Base-by-base conservation (phyloP, 2,329 filamentous ascomycete species). In the Chrysoporthe cubensis region DNA sequence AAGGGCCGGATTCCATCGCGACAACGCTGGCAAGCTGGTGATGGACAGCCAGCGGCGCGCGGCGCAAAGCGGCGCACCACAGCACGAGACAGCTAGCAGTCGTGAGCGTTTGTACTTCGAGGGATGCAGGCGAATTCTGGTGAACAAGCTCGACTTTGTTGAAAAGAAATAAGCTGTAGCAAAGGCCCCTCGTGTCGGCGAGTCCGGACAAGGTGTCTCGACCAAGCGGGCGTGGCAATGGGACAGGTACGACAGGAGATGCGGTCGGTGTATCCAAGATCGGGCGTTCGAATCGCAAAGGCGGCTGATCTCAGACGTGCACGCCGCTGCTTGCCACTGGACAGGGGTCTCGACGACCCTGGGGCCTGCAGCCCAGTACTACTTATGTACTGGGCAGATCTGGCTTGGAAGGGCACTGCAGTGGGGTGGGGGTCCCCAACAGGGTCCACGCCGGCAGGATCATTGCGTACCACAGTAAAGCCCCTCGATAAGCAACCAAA, bases 1-100 rank as follows among this genome's bases (percentile, higher is more conserved):
- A 65, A 68, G 62, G 68, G 66, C 68, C 62, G 60, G 40, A 62
- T 62, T 62, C 68, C 68, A 69, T 69, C 58, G 54, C 68, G 60
- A 52, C 60, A 34, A 40, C 42, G 32, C 42, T 58, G 43, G 46
- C 11, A 46, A 21, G 68, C 62, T 43, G 65, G 56, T 56, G 43
- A 57, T 34, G 65, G 50, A 62, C 58, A 65, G 56, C 57, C 37
- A 21, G 50, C 67, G 57, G 62, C 56, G 43, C 18, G 65, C 62
- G 68, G 65, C 64, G 48, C 58, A 46, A 44, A 62, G 50, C 14
- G 21, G 57, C 61, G 18, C 43, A 46, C 43, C 32, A 61, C 59
- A 59, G 65, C 21, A 56, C 34, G 50, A 57, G 46, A 62, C 57
- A 52, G 50, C 50, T 34, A 59, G 50, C 58, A 52, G 52, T 64